Conservation (phyloP, 1,139 yeast species). For the Sugiyamaella sp. region DNA sequence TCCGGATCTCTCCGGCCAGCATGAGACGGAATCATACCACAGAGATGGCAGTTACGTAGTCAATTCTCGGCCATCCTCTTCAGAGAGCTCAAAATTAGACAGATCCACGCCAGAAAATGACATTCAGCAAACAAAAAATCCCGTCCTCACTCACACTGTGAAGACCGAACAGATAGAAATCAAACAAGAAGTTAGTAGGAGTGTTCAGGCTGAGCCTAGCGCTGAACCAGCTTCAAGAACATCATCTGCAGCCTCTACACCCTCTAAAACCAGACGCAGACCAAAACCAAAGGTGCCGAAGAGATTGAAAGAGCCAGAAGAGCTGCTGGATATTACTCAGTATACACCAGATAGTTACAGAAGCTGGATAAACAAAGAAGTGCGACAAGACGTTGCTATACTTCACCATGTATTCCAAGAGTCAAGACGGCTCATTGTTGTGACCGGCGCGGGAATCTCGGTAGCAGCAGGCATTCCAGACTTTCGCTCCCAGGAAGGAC, state of each 20-base stretch:
- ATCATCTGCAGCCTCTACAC: neutral
- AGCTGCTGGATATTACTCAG: constrained; percentile 26
- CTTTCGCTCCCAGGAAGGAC: constrained; percentile 75
- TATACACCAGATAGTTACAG: constrained; percentile 16
- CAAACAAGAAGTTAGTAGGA: neutral
- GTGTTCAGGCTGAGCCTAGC: neutral
- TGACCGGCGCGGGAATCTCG: constrained; percentile 89
- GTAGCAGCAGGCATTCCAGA: constrained; percentile 93
- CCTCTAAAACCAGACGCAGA: constrained; percentile 17
- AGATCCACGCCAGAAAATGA: too few species aligned
- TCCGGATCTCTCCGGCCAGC: too few species aligned
- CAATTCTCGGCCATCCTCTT: too few species aligned
- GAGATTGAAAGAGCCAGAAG: constrained; percentile 23
- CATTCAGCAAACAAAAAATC: neutral
- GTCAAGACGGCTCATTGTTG: constrained; percentile 43
- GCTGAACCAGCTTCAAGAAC: neutral
- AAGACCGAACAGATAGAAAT: neutral
- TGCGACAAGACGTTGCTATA: constrained; percentile 34
- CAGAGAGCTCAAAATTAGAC: too few species aligned
- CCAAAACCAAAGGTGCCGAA: constrained; percentile 37
- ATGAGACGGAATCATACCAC: too few species aligned
- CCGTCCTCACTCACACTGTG: too few species aligned
- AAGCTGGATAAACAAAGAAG: constrained; percentile 25
- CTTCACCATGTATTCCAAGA: constrained; percentile 39
- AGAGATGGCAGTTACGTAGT: too few species aligned